Evolutionary conservation across 148 eudicot species (phyloP), one percentile per base, ranked within the genome.

Genomic region (Persicaria tinctoria): DNA sequence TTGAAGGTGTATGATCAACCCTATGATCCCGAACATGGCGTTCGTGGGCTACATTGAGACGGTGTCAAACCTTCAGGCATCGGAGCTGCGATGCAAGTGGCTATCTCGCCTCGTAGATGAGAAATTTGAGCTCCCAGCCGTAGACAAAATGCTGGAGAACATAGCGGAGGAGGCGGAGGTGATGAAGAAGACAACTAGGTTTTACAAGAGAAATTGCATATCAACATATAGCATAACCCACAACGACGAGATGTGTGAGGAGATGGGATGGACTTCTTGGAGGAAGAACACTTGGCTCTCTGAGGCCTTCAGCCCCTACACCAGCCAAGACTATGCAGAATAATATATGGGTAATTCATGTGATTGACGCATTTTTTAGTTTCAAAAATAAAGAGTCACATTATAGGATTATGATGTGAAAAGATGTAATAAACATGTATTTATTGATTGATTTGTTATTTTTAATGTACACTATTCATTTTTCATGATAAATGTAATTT

Each of bases 41-140:
- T 96, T 92, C 75, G 89, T 92, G 53, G 99, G 99, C 5, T 92
- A 87, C 73, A 80, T 92, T 4, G 97, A 96, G 90, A 90, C 97
- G 5, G 93, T 92, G 27, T 85, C 99, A 3, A 90, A 90, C 81
- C 90, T 91, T 1, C 97, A 94, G 38, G 87, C 98, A 1, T 90
- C 97, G 4, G 99, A 96, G 85, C 79, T 92, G 44, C 79, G 97
- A 18, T 95, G 97, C 89, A 90, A 80, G 79, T 92, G 99, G 97
- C 82, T 92, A 51, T 84, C 89, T 2, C 75, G 84, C 49, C 89
- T 90, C 0, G 82, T 86, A 6, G 91, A 80, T 3, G 85, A 81
- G 0, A 68, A 70, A 4, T 95, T 92, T 60, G 86, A 87, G 90
- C 97, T 90, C 51, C 99, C 99, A 1, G 85, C 80, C 41, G 84